Conservation (phyloP, 495 filamentous ascomycete species). For the Penicillium steckii region DNA sequence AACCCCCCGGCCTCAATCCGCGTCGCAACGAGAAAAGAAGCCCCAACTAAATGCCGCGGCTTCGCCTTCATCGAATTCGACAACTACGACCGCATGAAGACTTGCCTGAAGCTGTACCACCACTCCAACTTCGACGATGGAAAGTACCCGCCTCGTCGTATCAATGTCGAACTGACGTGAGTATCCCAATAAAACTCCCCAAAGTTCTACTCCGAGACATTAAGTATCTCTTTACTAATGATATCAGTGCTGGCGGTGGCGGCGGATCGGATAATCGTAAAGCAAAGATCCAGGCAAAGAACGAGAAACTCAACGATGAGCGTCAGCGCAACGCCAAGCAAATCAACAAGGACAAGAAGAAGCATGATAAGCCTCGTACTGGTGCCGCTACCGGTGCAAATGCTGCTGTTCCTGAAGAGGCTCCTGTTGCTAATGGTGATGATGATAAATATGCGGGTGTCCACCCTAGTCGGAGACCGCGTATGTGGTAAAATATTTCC, state of each 20-base stretch:
- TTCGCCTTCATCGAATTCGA: conserved; percentile 94
- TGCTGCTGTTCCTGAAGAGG: conserved; percentile 11
- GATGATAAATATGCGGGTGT: conserved; percentile 44
- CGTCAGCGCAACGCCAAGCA: conserved; percentile 57
- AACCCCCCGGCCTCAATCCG: conserved; percentile 72
- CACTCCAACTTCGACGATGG: conserved; percentile 79
- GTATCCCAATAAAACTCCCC: conserved; percentile 23
- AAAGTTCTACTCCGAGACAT: neutral
- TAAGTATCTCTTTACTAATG: too few relatives aligned
- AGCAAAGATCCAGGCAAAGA: conserved; percentile 80
- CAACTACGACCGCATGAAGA: conserved; percentile 88
- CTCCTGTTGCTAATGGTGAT: conserved; percentile 19
- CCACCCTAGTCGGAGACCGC: conserved; percentile 59
- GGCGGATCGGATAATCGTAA: conserved; percentile 66
- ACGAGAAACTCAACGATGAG: conserved; percentile 82
- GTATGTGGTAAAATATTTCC: conserved; percentile 34
- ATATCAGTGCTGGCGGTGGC: conserved; percentile 72
- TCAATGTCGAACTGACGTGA: conserved; percentile 92
- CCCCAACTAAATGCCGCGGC: conserved; percentile 71
- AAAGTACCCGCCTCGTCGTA: conserved; percentile 58
- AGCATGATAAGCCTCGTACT: conserved; percentile 25
- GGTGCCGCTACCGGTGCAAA: conserved; percentile 25
- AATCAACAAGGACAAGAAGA: conserved; percentile 47
- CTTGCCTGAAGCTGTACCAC: conserved; percentile 84
- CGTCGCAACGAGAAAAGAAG: conserved; percentile 67